These are phyloP conservation scores for Fraxinus cuspidata DNA, from an alignment of 257 asterid species.

Conservation along the genomic window DNA sequence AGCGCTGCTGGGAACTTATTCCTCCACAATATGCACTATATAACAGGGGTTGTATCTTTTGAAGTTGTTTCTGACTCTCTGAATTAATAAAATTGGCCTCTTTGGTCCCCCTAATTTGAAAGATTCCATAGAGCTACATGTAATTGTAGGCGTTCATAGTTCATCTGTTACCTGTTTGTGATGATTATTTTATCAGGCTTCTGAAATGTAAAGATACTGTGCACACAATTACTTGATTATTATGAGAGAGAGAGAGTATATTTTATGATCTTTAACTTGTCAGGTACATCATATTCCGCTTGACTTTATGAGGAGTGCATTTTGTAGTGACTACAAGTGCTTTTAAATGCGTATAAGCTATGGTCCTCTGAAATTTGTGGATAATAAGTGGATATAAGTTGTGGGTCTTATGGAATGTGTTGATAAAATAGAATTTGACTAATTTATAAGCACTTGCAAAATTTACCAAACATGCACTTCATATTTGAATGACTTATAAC, in stretches of 20 bases:
- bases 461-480: too few species aligned
- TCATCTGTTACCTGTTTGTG: neutral
- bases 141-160: neutral
- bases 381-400: too few species aligned
- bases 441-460: too few species aligned
- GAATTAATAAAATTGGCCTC: neutral
- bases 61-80: neutral
- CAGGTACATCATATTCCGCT: neutral
- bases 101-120: neutral
- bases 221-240: neutral
- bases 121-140: neutral
- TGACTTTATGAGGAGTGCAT: neutral
- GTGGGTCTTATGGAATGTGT: too few species aligned
- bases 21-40: neutral
- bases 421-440: too few species aligned
- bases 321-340: conserved; percentile 5
- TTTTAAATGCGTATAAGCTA: too few species aligned
- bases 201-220: neutral
- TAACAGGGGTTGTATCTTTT: neutral
- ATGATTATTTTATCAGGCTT: neutral
- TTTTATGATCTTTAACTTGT: neutral
- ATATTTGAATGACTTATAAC: neutral
- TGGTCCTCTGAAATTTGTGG: too few species aligned
- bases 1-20: neutral
- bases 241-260: neutral